Evolutionary conservation across 2,329 filamentous ascomycete species (phyloP).

Genomic region (Monosporascus sp.): DNA sequence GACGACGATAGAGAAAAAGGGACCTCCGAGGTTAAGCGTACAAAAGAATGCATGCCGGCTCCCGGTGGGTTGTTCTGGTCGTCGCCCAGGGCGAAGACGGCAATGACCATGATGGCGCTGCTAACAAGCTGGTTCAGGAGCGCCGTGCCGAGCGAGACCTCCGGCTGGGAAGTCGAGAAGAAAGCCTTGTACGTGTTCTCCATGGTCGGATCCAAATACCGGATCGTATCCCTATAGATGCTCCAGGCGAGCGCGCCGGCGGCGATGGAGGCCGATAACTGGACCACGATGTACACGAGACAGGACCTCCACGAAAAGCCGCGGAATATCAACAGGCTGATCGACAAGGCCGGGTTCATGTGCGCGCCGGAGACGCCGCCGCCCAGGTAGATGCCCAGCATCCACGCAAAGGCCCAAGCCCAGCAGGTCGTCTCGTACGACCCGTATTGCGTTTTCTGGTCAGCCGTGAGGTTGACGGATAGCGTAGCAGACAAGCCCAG

Average conservation of each 20-base stretch:
- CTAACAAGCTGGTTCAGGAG: constrained; percentile 31
- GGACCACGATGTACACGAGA: constrained; percentile 21
- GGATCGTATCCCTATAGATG: constrained; percentile 23
- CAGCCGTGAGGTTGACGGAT: constrained; percentile 19
- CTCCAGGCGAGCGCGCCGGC: constrained; percentile 25
- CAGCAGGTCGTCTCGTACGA: constrained; percentile 22
- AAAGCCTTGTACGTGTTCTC: constrained; percentile 24
- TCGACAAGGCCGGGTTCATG: constrained; percentile 30
- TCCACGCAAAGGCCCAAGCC: constrained; percentile 24
- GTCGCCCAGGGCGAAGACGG: constrained; percentile 31
- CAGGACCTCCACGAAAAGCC: constrained; percentile 33
- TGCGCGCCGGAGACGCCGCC: constrained; percentile 22
- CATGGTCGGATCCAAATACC: constrained; percentile 24
- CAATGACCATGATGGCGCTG: constrained; percentile 29
- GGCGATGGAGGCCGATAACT: constrained; percentile 23
- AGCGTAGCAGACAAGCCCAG: constrained; percentile 19
- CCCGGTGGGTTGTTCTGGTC: constrained; percentile 33
- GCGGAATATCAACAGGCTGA: constrained; percentile 29
- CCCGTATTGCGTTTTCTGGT: constrained; percentile 15
- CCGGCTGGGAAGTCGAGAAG: constrained; percentile 23
- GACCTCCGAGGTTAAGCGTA: background rate
- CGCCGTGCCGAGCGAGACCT: constrained; percentile 19
- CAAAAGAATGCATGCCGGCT: constrained; percentile 31
- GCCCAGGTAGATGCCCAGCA: constrained; percentile 25
- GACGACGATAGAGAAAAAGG: background rate